Base-by-base conservation (phyloP, 1,139 yeast genomes). In the Nematodospora anomalae region DNA sequence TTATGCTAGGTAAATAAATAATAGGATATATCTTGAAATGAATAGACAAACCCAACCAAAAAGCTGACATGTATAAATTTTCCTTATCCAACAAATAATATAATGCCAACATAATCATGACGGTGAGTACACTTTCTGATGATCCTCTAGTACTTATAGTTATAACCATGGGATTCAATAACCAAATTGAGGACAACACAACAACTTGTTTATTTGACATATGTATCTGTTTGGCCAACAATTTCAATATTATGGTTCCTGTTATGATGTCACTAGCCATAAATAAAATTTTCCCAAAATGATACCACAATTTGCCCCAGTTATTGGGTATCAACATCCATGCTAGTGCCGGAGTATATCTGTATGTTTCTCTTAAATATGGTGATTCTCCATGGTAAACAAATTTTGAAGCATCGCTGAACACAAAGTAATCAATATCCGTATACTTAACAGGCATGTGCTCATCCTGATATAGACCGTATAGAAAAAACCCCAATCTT, bases 81-180 rank as follows among this genome's bases (percentile, higher is more conserved):
- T 64, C 52, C 2, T 62, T 59, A 8, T 55, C 55, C 24, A 64
- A 41, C 26, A 79, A 52, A 28, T 49, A 60, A 46, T 76, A 80
- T 2, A 86, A 65, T 29, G 83, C 67, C 10, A 74, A 57, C 73
- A 89, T 76, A 3, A 89, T 75, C 50, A 90, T 67, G 16, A 86
- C 90, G 1, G 95, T 88, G 31, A 92, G 64, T 2, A 92, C 71
- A 44, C 97, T 90, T 55, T 92, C 98, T 0, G 96, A 84, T 14
- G 95, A 86, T 1, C 98, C 98, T 38, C 98, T 67, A 0, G 97
- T 89, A 44, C 95, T 83, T 30, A 92, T 92, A 1, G 96, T 89
- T 22, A 85, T 79, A 0, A 90, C 98, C 94, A 92, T 86, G 9
- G 98, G 98, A 57, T 92, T 92, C 49, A 88, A 68, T 27, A 92